Evolutionary conservation across 1,139 yeast genomes (phyloP).

Genomic region (Scheffersomyces parashehatae): DNA sequence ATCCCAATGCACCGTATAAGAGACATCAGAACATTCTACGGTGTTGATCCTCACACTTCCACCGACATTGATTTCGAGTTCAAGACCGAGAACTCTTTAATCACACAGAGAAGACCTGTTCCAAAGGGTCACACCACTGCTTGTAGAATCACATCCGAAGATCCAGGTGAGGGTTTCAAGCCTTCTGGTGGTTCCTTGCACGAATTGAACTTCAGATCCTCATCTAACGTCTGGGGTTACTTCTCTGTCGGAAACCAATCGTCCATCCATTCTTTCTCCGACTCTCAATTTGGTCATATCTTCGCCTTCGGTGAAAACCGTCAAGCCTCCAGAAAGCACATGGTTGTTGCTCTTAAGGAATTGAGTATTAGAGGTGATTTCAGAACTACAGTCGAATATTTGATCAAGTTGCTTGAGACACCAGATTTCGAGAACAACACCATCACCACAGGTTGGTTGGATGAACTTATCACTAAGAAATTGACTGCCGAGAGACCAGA

Average conservation of each 20-base stretch:
- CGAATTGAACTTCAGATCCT: constrained; percentile 93
- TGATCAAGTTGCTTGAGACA: constrained; percentile 91
- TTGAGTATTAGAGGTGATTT: constrained; percentile 97
- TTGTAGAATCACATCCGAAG: constrained; percentile 97
- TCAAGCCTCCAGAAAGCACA: constrained; percentile 95
- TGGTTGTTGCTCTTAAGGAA: constrained; percentile 98
- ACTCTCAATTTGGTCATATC: constrained; percentile 97
- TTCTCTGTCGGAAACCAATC: constrained; percentile 96
- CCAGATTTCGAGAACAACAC: constrained; percentile 96
- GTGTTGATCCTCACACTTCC: constrained; percentile 91
- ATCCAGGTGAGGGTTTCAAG: constrained; percentile 98
- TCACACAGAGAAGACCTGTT: constrained; percentile 84
- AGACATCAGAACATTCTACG: constrained; percentile 89
- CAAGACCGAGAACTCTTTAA: constrained; percentile 66
- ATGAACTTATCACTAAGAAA: constrained; percentile 88
- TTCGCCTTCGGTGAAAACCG: constrained; percentile 99
- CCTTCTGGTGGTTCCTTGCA: constrained; percentile 97
- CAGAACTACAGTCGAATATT: constrained; percentile 95
- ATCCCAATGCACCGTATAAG: constrained; percentile 92
- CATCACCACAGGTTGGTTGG: constrained; percentile 98
- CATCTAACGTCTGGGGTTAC: constrained; percentile 98
- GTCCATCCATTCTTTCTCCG: constrained; percentile 95
- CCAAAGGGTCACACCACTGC: constrained; percentile 99
- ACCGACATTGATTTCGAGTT: constrained; percentile 92
- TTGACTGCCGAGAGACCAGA: constrained; percentile 98